These are phyloP conservation scores for Tarenaya hassleriana DNA, from an alignment of 345 rosid genomes.

Conservation along the genomic window DNA sequence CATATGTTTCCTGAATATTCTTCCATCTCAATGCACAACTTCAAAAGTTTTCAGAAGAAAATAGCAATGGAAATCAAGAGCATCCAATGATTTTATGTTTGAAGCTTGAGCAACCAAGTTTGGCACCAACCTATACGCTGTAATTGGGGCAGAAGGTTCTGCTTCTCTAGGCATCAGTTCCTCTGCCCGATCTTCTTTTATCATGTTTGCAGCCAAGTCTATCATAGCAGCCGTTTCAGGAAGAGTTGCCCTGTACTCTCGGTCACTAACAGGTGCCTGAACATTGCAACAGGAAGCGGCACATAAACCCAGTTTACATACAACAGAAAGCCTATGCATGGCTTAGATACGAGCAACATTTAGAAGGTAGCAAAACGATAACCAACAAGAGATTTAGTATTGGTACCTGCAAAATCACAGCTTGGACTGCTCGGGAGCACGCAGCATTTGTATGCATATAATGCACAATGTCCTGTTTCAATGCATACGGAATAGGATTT, in stretches of 20 bases:
- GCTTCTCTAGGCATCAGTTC: conserved; percentile 92
- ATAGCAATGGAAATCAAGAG: too few relatives aligned
- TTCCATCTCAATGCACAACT: too few relatives aligned
- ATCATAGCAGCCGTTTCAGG: conserved; percentile 91
- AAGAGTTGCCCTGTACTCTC: conserved; percentile 88
- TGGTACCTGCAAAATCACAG: conserved; percentile 84
- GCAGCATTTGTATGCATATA: conserved; percentile 89
- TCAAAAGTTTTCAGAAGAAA: too few relatives aligned
- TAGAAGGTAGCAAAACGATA: neutral
- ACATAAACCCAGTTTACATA: conserved; percentile 11
- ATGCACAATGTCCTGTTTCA: conserved; percentile 76
- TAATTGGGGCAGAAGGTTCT: conserved; percentile 70
- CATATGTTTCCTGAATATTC: too few relatives aligned
- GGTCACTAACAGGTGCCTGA: conserved; percentile 96
- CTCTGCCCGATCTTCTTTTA: conserved; percentile 71
- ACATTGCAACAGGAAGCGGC: conserved; percentile 26
- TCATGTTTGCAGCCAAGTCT: conserved; percentile 89
- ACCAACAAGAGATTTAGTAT: neutral
- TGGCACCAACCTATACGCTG: conserved; percentile 56
- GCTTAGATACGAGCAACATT: too few relatives aligned
- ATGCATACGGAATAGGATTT: conserved; percentile 1
- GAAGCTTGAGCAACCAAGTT: too few relatives aligned
- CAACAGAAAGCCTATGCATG: conserved; percentile 5
- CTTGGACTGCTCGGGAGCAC: conserved; percentile 93
- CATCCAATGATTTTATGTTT: too few relatives aligned